Base-by-base conservation (phyloP, 2,329 filamentous ascomycete genomes). In the Allantophomopsis cytisporea region DNA sequence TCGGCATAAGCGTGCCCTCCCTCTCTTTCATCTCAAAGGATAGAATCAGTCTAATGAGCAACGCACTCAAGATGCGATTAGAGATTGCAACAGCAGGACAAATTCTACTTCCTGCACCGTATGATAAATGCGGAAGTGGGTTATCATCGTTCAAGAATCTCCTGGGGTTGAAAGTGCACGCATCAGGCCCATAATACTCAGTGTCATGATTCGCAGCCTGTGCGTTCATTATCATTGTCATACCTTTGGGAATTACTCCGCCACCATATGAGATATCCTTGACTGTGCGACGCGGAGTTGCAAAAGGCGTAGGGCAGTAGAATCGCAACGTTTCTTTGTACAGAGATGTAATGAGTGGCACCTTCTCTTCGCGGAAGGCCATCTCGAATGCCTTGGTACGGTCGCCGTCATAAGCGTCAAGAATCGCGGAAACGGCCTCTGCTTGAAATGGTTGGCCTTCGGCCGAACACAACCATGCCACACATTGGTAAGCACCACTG, bases 221-320 rank as follows among this genome's bases (percentile, higher is more conserved):
- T 11, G 48, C 50, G 39, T 50, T 52, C 48, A 52, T 47, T 36
- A 50, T 46, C 38, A 52, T 43, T 4, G 50, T 47, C 21, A 44
- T 47, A 7, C 50, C 50, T 31, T 47, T 48, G 2, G 48, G 50
- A 17, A 52, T 45, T 21, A 45, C 23, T 10, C 38, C 36, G n/a
- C 39, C 39, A 6, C 40, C 36, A 37, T 46, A 47, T 13, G 14
- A 10, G 39, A 50, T 43, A 31, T 50, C 47, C 16, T 39, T 28
- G 14, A 41, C 41, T 2, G 50, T 47, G 11, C 41, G 45, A 10
- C 50, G 41, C 2, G 45, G 45, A 4, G 43, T 41, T 0, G 48
- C 48, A 31, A 43, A 52, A 2, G 48, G 50, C 6, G 47, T 44
- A 7, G 44, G 39, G 0, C 45, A 47, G 43, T 41, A 52, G 31